Conservation (phyloP, 768 basidiomycete species). For the Leccinum aurantiacum region DNA sequence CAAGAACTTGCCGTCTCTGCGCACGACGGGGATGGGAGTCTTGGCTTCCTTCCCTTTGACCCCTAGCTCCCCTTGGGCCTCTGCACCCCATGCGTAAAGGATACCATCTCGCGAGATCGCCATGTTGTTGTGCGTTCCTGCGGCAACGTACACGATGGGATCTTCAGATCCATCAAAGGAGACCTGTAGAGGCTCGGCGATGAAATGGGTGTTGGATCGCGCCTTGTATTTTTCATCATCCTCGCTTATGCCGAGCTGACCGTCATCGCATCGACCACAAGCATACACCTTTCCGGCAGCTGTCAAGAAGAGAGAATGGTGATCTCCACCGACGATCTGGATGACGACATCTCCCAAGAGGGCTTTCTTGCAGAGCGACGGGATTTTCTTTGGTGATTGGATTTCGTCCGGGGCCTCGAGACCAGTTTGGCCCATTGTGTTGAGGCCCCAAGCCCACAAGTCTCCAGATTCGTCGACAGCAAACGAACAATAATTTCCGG, state of each 20-base stretch:
- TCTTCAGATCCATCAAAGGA: constrained; percentile 64
- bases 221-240: constrained; percentile 68
- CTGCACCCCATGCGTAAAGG: constrained; percentile 76
- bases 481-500: constrained; percentile 86
- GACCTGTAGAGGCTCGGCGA: constrained; percentile 65
- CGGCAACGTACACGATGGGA: constrained; percentile 62
- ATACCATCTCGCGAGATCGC: constrained; percentile 67
- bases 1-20: constrained; percentile 65
- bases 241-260: constrained; percentile 75
- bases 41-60: constrained; percentile 58
- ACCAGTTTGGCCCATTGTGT: constrained; percentile 83
- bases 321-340: constrained; percentile 80
- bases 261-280: constrained; percentile 80
- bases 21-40: constrained; percentile 67
- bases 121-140: constrained; percentile 72
- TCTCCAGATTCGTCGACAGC: constrained; percentile 81
- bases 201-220: constrained; percentile 52
- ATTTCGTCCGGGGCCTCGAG: constrained; percentile 54
- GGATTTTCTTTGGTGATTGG: constrained; percentile 62
- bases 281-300: constrained; percentile 81
- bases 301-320: constrained; percentile 90
- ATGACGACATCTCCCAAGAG: constrained; percentile 62
- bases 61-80: constrained; percentile 75
- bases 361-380: constrained; percentile 57
- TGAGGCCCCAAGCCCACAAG: constrained; percentile 96